Percentiles rank a stretch among this genome's conserved stretches.
These are phyloP conservation scores for Syzygium aqueum DNA, from an alignment of 345 rosid genomes.

Conservation along the genomic window DNA sequence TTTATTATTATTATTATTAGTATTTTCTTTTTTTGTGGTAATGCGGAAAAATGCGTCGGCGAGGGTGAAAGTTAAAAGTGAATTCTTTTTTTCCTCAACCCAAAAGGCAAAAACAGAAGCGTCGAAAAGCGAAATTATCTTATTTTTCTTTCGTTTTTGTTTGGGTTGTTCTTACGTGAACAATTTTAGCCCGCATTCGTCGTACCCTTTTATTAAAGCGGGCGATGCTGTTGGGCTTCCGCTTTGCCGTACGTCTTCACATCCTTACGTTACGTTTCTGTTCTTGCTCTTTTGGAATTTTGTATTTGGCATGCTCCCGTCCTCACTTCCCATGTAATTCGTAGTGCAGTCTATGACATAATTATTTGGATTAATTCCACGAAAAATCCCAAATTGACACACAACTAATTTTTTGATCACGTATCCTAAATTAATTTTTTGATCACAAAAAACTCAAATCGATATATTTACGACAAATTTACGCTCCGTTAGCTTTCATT, in stretches of 20 bases:
- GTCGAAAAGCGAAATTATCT: too few relatives aligned
- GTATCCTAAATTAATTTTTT: too few relatives aligned
- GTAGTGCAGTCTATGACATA: fast-evolving
- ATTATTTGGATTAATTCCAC: not conserved
- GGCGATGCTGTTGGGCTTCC: not conserved
- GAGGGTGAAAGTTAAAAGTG: not conserved
- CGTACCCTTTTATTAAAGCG: conserved; percentile 6
- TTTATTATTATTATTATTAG: not conserved
- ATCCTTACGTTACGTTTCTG: not conserved
- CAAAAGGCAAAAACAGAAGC: not conserved
- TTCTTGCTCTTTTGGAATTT: not conserved
- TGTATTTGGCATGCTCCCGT: not conserved
- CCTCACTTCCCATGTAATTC: fast-evolving
- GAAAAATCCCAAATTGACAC: too few relatives aligned
- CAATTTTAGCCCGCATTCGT: conserved; percentile 11
- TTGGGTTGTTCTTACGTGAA: too few relatives aligned
- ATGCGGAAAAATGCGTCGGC: not conserved
- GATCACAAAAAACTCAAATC: too few relatives aligned
- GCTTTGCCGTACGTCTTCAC: not conserved
- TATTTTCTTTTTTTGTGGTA: not conserved
- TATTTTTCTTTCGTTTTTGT: too few relatives aligned
- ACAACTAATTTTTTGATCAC: too few relatives aligned
- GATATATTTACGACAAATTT: too few relatives aligned
- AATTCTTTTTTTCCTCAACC: not conserved
- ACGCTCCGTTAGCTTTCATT: too few relatives aligned